A percentile compares a stretch with the other conserved stretches of the same genome.
These are phyloP conservation scores for Schizosaccharomyces cryophilus DNA, from an alignment of 805 yeast species.

Conservation along the genomic window DNA sequence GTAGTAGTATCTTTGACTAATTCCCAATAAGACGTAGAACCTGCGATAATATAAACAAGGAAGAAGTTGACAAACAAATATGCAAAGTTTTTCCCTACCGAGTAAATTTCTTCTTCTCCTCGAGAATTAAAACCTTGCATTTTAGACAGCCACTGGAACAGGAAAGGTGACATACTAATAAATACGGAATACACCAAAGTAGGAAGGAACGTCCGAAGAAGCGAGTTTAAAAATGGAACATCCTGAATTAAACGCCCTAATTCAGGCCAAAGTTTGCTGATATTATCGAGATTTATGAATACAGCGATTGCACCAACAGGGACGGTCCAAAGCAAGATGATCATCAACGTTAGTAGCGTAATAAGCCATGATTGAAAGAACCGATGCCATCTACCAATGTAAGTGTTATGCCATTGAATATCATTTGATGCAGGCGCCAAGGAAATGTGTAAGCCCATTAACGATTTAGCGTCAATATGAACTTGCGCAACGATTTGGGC, in stretches of 20 bases:
- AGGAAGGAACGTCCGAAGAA: constrained; percentile 75
- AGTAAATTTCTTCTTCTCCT: constrained; percentile 76
- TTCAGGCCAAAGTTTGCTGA: constrained; percentile 58
- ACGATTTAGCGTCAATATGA: constrained; percentile 69
- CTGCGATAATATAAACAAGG: constrained; percentile 78
- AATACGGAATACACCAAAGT: constrained; percentile 72
- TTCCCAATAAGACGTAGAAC: constrained; percentile 68
- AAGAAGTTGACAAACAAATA: constrained; percentile 85
- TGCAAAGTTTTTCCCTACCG: constrained; percentile 72
- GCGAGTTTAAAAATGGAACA: constrained; percentile 45
- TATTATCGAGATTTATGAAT: constrained; percentile 52
- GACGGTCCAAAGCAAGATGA: constrained; percentile 48
- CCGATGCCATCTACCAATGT: constrained; percentile 52
- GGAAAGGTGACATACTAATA: constrained; percentile 61
- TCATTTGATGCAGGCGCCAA: constrained; percentile 94
- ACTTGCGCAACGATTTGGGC: constrained; percentile 96
- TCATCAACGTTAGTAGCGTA: constrained; percentile 38
- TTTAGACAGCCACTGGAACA: constrained; percentile 60
- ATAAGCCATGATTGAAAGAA: constrained; percentile 37
- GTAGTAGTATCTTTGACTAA: constrained; percentile 70
- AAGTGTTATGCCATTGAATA: constrained; percentile 75
- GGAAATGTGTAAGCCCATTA: constrained; percentile 43
- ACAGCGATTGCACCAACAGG: constrained; percentile 76
- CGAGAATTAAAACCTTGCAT: constrained; percentile 76
- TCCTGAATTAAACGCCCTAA: constrained; percentile 42